These are phyloP conservation scores for Aspergillus candidus DNA, from an alignment of 2,329 filamentous ascomycete species.

Conservation along the genomic window DNA sequence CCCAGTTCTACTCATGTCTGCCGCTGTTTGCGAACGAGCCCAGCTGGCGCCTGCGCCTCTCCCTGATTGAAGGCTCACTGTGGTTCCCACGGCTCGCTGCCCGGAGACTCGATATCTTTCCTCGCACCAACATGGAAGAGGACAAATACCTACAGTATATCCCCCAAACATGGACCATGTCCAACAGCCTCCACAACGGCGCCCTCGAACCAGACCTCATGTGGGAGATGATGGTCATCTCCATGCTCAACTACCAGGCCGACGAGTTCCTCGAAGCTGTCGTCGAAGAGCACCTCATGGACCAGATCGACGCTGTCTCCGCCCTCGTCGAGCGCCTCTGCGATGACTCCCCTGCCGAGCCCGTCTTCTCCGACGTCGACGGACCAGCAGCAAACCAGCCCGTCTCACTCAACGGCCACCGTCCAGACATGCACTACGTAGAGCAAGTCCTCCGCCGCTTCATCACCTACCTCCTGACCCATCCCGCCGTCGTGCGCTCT, in stretches of 20 bases:
- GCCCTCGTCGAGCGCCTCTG: neutral
- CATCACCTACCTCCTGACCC: neutral
- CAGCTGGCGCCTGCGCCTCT: neutral
- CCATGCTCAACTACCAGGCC: slow-evolving; percentile 21
- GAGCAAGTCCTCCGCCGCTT: neutral
- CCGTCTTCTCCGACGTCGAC: no score
- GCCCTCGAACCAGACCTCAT: slow-evolving; percentile 9
- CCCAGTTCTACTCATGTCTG: neutral
- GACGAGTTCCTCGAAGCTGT: slow-evolving; percentile 23
- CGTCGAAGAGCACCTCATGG: slow-evolving; percentile 7
- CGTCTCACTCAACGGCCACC: neutral
- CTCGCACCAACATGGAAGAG: slow-evolving; percentile 7
- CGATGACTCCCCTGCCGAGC: neutral
- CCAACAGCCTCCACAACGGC: slow-evolving; percentile 10
- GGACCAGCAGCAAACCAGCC: no score
- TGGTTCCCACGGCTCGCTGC: slow-evolving; percentile 1
- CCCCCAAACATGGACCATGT: slow-evolving; percentile 20
- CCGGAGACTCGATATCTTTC: slow-evolving; percentile 11
- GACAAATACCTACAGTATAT: slow-evolving; percentile 23
- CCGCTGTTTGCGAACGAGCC: slow-evolving; percentile 1
- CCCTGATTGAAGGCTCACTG: slow-evolving; percentile 8
- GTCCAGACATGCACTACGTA: neutral
- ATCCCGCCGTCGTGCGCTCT: neutral
- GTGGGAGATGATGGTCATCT: slow-evolving; percentile 24
- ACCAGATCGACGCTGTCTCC: neutral